Evolutionary conservation across 371 early-diverging fungal species (phyloP).

Genomic region (Lichtheimia ornata): DNA sequence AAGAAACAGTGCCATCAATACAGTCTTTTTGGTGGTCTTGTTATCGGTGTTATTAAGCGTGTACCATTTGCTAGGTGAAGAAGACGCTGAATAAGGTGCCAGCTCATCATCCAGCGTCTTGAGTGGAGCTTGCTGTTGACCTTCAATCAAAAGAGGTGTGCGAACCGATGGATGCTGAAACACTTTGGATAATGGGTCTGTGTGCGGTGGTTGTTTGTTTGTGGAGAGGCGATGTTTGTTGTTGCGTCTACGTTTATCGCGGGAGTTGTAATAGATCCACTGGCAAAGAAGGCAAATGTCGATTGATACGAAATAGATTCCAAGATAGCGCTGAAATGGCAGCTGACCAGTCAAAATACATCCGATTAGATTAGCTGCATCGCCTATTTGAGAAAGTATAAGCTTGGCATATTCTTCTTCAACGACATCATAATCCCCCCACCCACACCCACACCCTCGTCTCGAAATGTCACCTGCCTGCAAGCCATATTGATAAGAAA

Average conservation of each 20-base stretch:
- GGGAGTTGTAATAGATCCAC: slow-evolving; percentile 39
- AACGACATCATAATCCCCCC: no score
- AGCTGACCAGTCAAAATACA: slow-evolving; percentile 71
- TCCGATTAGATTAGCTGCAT: slow-evolving; percentile 69
- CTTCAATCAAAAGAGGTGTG: slow-evolving; percentile 33
- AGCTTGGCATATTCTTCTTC: background rate
- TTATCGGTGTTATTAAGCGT: slow-evolving; percentile 21
- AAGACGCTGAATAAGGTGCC: slow-evolving; percentile 43
- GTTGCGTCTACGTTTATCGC: slow-evolving; percentile 4
- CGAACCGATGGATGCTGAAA: slow-evolving; percentile 43
- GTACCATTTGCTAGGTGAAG: slow-evolving; percentile 53
- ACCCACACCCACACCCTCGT: no score
- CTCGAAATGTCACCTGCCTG: slow-evolving; percentile 38
- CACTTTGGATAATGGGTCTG: slow-evolving; percentile 11
- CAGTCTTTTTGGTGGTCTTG: slow-evolving; percentile 11
- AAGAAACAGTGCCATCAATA: slow-evolving; percentile 16
- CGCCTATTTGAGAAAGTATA: slow-evolving; percentile 45
- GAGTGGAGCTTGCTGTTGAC: background rate
- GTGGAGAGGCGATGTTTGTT: slow-evolving; percentile 16
- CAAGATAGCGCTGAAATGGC: slow-evolving; percentile 69
- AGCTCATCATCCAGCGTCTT: slow-evolving; percentile 26
- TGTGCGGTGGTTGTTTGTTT: slow-evolving; percentile 4
- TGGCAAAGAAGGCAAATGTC: slow-evolving; percentile 39
- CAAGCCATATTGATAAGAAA: slow-evolving; percentile 69
- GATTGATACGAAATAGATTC: slow-evolving; percentile 47